These are phyloP conservation scores for Penicillium cataractarum DNA, from an alignment of 495 filamentous ascomycete species.

Conservation along the genomic window DNA sequence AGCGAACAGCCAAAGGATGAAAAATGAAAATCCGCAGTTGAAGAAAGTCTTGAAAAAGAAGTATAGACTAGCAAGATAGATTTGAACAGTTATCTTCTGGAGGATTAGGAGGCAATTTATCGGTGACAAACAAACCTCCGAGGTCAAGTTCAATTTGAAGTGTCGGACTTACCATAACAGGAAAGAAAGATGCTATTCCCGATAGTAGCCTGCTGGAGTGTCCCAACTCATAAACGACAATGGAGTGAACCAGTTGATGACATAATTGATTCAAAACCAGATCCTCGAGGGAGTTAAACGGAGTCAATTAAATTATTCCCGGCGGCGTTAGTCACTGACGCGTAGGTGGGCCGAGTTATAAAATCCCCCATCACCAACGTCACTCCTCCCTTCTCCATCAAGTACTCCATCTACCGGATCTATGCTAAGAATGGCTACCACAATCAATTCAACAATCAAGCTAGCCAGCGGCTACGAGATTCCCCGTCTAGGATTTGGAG, in stretches of 20 bases:
- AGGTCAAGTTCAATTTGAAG: background rate
- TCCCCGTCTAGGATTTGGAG: conserved; percentile 68
- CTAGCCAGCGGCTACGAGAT: conserved; percentile 75
- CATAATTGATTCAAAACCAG: background rate
- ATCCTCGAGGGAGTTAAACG: background rate
- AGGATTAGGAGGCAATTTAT: background rate
- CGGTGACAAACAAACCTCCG: background rate
- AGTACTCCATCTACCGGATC: background rate
- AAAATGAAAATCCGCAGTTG: background rate
- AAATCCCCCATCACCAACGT: conserved; percentile 4
- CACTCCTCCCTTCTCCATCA: background rate
- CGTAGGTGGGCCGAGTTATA: background rate
- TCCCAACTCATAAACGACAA: background rate
- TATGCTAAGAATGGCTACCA: conserved; percentile 22
- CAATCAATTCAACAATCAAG: conserved; percentile 48
- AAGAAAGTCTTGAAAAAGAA: background rate
- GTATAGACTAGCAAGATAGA: background rate
- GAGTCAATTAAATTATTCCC: background rate
- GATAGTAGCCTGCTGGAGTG: background rate
- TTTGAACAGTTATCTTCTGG: background rate
- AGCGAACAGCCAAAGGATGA: background rate
- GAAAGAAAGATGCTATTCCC: background rate
- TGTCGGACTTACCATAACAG: background rate
- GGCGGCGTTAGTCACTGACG: background rate
- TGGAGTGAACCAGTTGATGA: background rate